These are phyloP conservation scores for Acacia pycnantha DNA, from an alignment of 331 rosid species.

Conservation along the genomic window DNA sequence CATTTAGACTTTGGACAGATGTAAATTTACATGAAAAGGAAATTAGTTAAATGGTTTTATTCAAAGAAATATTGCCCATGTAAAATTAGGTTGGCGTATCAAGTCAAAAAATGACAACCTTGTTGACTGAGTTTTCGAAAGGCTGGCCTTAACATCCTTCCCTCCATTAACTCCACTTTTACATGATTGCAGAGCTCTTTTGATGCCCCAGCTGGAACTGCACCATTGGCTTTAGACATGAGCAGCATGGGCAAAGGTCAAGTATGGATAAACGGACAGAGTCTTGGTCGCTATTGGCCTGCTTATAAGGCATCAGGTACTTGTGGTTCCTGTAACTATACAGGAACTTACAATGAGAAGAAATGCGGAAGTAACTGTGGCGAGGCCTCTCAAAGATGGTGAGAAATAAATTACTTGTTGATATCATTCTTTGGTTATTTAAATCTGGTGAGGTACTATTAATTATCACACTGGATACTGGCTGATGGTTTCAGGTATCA, in stretches of 20 bases:
- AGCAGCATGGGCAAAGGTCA: constrained; percentile 93
- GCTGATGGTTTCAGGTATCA: constrained; percentile 70
- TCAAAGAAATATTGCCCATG: background rate
- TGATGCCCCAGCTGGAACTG: constrained; percentile 70
- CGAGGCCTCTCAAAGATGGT: constrained; percentile 94
- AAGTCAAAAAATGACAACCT: background rate
- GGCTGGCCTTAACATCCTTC: background rate
- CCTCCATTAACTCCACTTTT: constrained; percentile 11
- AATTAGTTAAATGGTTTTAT: too few relatives aligned
- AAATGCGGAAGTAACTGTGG: constrained; percentile 74
- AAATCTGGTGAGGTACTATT: background rate
- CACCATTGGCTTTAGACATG: constrained; percentile 92
- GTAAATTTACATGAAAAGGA: too few relatives aligned
- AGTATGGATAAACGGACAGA: constrained; percentile 84
- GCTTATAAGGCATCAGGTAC: constrained; percentile 79
- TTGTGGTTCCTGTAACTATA: constrained; percentile 66
- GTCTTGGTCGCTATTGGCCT: constrained; percentile 92
- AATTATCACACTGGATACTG: constrained; percentile 18
- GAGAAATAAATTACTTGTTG: constrained; percentile 28
- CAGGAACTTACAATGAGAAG: constrained; percentile 67
- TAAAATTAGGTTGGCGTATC: background rate
- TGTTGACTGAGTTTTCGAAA: background rate
- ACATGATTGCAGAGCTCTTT: constrained; percentile 63
- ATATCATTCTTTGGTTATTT: constrained; percentile 4
- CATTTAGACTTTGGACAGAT: too few relatives aligned